A percentile compares a stretch with the other conserved stretches of the same genome.
Conservation (phyloP, 2,329 filamentous ascomycete species). For the Pseudogymnoascus sp. region DNA sequence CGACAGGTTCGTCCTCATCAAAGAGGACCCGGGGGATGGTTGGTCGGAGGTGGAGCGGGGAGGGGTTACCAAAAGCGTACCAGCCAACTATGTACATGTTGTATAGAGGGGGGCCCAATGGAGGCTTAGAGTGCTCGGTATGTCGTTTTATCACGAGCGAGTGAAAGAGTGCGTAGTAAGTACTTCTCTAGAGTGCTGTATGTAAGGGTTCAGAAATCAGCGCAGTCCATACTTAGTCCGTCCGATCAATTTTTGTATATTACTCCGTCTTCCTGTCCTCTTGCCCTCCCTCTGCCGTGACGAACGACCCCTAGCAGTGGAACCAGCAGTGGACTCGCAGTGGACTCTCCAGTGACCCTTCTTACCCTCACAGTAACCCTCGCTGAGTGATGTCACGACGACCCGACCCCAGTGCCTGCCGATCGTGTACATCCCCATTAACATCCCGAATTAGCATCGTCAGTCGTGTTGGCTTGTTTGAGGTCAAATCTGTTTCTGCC, state of each 20-base stretch:
- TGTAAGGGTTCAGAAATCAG: slow-evolving; percentile 4
- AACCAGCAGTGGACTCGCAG: too few relatives aligned
- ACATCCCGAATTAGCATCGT: slow-evolving; percentile 6
- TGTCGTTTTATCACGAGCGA: slow-evolving; percentile 1
- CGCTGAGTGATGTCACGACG: slow-evolving; percentile 1
- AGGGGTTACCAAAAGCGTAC: slow-evolving; percentile 77
- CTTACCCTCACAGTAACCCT: background rate
- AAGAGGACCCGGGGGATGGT: slow-evolving; percentile 80
- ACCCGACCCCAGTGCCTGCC: background rate
- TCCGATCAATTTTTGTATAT: background rate
- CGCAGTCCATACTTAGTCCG: background rate
- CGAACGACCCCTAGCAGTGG: too few relatives aligned
- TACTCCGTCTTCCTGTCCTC: too few relatives aligned
- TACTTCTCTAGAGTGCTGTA: slow-evolving; percentile 2
- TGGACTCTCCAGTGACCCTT: background rate
- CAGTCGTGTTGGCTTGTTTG: slow-evolving; percentile 4
- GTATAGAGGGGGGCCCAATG: slow-evolving; percentile 14
- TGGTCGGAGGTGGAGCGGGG: slow-evolving; percentile 97
- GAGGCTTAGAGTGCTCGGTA: too few relatives aligned
- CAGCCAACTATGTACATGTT: slow-evolving; percentile 80
- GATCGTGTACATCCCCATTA: background rate
- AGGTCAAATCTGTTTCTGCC: background rate
- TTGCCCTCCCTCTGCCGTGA: too few relatives aligned
- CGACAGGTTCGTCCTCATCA: slow-evolving; percentile 83
- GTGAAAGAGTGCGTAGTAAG: background rate